A percentile compares a stretch with the other conserved stretches of the same genome.
Evolutionary conservation across 768 basidiomycete species (phyloP).

Genomic region (Lyophyllum shimeji): DNA sequence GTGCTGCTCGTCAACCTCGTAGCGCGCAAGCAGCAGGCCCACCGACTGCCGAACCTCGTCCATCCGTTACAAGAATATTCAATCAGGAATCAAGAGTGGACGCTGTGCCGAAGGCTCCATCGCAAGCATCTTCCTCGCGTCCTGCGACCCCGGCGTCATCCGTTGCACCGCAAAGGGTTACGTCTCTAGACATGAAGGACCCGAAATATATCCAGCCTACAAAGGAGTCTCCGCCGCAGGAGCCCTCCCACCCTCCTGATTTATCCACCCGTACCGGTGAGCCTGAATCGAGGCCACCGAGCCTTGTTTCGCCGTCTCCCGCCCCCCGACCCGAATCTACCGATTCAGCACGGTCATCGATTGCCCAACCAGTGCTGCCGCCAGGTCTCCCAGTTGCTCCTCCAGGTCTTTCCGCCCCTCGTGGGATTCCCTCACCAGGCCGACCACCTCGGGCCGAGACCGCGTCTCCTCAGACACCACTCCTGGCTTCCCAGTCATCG

Average conservation of each 20-base stretch:
- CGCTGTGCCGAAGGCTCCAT: conserved; percentile 39
- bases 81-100: conserved; percentile 43
- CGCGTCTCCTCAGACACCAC: conserved; percentile 49
- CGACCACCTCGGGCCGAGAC: conserved; percentile 49
- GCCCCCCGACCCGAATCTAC: conserved; percentile 25
- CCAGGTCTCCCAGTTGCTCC: conserved; percentile 44
- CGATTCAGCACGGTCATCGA: conserved; percentile 26
- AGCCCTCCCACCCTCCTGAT: conserved; percentile 40
- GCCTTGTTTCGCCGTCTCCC: conserved; percentile 33
- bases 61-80: conserved; percentile 27
- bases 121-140: conserved; percentile 59
- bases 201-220: conserved; percentile 36
- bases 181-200: conserved; percentile 39
- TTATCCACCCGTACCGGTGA: conserved; percentile 53
- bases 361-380: conserved; percentile 33
- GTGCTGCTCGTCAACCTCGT: conserved; percentile 51
- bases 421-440: conserved; percentile 60
- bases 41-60: conserved; percentile 31
- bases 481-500: conserved; percentile 55
- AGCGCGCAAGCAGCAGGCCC: conserved; percentile 27
- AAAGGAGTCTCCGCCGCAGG: conserved; percentile 31
- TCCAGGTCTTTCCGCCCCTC: conserved; percentile 57
- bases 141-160: conserved; percentile 52
- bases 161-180: conserved; percentile 38
- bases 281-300: conserved; percentile 43